Evolutionary conservation across 2,329 filamentous ascomycete genomes (phyloP).

Genomic region (Exophiala sp.): DNA sequence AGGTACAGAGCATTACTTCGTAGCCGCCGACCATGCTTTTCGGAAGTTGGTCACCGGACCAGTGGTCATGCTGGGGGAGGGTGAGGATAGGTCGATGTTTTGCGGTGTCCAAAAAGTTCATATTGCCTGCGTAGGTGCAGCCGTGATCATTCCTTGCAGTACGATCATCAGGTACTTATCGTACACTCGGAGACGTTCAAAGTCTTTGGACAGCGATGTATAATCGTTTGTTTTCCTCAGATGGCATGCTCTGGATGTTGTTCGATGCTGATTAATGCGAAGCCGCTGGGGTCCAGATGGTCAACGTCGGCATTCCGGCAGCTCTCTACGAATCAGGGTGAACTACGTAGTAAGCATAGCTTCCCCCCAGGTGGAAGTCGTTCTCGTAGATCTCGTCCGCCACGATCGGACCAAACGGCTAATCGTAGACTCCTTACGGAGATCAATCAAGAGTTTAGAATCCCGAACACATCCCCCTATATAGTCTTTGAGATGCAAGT

Average conservation of each 20-base stretch:
- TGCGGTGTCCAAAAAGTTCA: too few relatives aligned
- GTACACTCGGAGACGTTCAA: too few relatives aligned
- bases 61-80: conserved; percentile 7
- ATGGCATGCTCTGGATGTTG: too few relatives aligned
- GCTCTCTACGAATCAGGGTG: neutral
- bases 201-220: too few relatives aligned
- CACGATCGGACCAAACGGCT: neutral
- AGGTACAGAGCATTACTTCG: conserved; percentile 2
- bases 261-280: too few relatives aligned
- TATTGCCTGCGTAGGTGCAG: too few relatives aligned
- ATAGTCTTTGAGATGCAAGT: too few relatives aligned
- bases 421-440: too few relatives aligned
- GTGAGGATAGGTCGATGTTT: neutral
- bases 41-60: conserved; percentile 6
- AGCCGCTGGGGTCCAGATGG: neutral
- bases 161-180: too few relatives aligned
- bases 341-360: neutral
- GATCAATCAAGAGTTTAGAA: neutral
- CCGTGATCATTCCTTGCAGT: too few relatives aligned
- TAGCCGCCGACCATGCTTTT: conserved; percentile 6
- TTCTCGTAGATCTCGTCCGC: neutral
- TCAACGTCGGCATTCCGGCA: neutral
- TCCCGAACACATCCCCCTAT: too few relatives aligned
- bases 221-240: too few relatives aligned
- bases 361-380: neutral